Base-by-base conservation (phyloP, 1,284 basidiomycete species). In the Clitocybe nebularis region DNA sequence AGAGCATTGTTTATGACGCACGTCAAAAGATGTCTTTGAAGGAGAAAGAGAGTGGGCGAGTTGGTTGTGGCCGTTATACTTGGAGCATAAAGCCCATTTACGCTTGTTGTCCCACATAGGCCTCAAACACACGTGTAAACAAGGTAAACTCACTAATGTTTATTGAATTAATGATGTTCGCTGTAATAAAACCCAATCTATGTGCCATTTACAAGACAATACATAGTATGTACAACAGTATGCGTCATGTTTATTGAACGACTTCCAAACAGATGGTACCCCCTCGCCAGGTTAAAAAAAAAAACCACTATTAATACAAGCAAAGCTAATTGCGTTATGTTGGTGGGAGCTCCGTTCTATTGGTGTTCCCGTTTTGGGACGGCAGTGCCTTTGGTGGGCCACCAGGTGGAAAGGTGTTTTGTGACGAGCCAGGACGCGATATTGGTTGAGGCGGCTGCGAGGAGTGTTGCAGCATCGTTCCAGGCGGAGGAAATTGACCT, bases 401-500 rank as follows among this genome's bases (percentile, higher is more conserved):
- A 14, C 47, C 44, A 26, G 57, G 45, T n/a, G 58, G 32, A 47
- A 50, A 52, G 21, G 51, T 23, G 44, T 61, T 62, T 56, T 63
- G 61, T n/a, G 63, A 58, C 13, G 66, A 63, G 35, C 57, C 53
- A 17, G 61, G 57, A 32, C 63, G 61, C 29, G 64, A 59, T 22
- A 65, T 50, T 19, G 62, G 50, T 23, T 60, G 56, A 22, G 58
- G 58, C 20, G 64, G 60, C 44, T 63, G 66, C 36, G 64, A 66
- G 24, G 64, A 60, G 29, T 67, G 65, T 20, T 60, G 71, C 32
- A 68, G 70, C 45, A 71, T 57, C 5, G 65, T 30, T n/a, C 67
- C 67, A n/a, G 62, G 60, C 26, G 67, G 63, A 21, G 66, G 57
- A 39, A 65, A 75, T 49, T 67, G 65, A 9, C 66, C 65, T 14